Evolutionary conservation across 345 rosid species (phyloP).

Genomic region (Kernera saxatilis): DNA sequence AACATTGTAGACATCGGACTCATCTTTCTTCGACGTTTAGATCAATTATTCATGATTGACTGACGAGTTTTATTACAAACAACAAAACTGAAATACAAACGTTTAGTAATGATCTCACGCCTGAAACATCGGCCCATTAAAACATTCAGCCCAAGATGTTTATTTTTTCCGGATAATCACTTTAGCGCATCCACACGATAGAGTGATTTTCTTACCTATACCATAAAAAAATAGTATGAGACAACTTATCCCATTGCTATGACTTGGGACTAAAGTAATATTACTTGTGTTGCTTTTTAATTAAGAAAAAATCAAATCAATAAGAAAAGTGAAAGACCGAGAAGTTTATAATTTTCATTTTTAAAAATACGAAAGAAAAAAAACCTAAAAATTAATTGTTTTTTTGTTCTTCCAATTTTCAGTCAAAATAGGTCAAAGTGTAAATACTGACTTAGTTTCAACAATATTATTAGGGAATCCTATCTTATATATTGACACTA

Average conservation of each 20-base stretch:
- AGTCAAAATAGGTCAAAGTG: background rate
- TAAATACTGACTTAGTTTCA: too few relatives aligned
- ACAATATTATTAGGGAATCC: too few relatives aligned
- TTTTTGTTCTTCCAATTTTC: background rate
- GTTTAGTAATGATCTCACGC: background rate
- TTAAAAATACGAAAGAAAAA: too few relatives aligned
- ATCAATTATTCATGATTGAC: background rate
- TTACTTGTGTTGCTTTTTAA: background rate
- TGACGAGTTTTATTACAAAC: background rate
- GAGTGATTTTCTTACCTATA: background rate
- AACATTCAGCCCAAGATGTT: conserved; percentile 1
- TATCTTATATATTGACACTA: background rate
- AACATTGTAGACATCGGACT: background rate
- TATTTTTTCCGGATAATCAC: background rate
- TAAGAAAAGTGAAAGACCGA: background rate
- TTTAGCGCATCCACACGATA: conserved; percentile 24
- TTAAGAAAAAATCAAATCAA: background rate
- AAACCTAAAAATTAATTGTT: too few relatives aligned
- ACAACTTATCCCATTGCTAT: background rate
- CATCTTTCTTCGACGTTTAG: background rate
- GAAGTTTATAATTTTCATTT: background rate
- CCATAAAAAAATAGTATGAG: background rate
- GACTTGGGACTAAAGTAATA: background rate
- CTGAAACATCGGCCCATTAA: background rate
- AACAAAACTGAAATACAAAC: background rate